Percentiles rank a stretch among this genome's conserved stretches.
phyloP scores from a whole-genome alignment of 441 rosid genomes.

The Adansonia rubrostipa region DNA sequence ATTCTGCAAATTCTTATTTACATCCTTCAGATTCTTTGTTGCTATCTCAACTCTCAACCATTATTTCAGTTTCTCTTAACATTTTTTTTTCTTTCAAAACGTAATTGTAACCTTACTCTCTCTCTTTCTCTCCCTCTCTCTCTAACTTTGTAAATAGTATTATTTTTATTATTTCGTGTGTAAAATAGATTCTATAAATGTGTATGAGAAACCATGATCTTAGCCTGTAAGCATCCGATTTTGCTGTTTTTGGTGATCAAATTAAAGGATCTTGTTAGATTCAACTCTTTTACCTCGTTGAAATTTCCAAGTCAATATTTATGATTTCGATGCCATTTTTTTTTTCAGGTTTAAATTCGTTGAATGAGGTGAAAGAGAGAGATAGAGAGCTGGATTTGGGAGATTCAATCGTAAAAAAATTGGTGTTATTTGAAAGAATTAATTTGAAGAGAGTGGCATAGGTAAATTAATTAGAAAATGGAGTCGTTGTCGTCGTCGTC shows the following conservation, averaged over 20 bases:
- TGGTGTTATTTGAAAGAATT: neutral
- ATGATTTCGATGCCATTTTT: neutral
- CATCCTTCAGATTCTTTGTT: neutral
- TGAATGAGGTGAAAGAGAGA: neutral
- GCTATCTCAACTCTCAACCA: neutral
- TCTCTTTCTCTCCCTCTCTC: neutral
- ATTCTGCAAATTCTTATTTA: too few species aligned
- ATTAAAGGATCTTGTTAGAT: neutral
- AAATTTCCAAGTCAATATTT: neutral
- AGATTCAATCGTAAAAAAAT: neutral
- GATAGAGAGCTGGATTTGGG: neutral
- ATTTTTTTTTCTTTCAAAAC: neutral
- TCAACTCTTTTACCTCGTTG: neutral
- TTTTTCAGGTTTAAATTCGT: neutral
- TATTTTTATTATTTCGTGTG: neutral
- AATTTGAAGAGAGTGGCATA: neutral
- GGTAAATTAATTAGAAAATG: neutral
- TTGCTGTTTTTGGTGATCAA: neutral
- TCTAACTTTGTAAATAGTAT: neutral
- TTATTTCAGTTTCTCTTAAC: neutral
- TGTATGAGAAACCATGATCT: neutral
- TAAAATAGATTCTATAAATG: neutral
- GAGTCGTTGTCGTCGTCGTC: conserved; percentile 15
- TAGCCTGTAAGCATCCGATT: neutral
- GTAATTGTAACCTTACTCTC: neutral